Base-by-base conservation (phyloP, 192 early-diverging fungal species). In the Coemansia sp. region DNA sequence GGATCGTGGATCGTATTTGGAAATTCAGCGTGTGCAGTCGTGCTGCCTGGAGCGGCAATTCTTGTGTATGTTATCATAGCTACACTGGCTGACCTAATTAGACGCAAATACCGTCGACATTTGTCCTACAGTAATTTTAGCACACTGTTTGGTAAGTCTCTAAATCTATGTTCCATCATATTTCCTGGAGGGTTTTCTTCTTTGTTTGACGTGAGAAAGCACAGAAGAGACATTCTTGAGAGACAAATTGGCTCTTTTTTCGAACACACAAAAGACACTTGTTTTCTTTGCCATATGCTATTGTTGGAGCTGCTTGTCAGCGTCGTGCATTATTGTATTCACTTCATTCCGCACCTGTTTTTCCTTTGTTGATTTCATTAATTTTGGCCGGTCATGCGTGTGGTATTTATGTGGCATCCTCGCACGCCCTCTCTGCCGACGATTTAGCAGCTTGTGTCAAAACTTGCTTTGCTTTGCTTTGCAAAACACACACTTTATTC, bases 31-130 rank as follows among this genome's bases (percentile, higher is more conserved):
- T 32, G 66, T 9, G 66, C 66, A 15, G 62, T 56, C 21, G 66
- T 75, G 36, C 58, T 74, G 6, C 78, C 78, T 21, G 78, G 78
- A 36, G 49, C 68, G 10, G 61, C 62, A 41, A 62, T 80, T 21
- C 68, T 80, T 32, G 63, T 40, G 41, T 74, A 72, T 59, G 60
- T 64, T 6, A 32, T 58, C 8, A 19, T 71, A 10, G 52, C 42
- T 9, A 62, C 62, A 18, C 57, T 59, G 8, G 57, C 16, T 8
- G 16, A 41, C 36, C n/a, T 16, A 22, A 42, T 46, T 40, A 41
- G n/a, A 39, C 26, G 32, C 58, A 72, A 61, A 59, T 59, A n/a
- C n/a, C 69, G 56, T 40, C 62, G 62, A 45, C 51, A 64, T 47
- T 6, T 43, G 26, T 54, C 51, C 8, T 11, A 10, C 13, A 15